Conservation (phyloP, 163 green algal genomes). For the Scenedesmus sp. region DNA sequence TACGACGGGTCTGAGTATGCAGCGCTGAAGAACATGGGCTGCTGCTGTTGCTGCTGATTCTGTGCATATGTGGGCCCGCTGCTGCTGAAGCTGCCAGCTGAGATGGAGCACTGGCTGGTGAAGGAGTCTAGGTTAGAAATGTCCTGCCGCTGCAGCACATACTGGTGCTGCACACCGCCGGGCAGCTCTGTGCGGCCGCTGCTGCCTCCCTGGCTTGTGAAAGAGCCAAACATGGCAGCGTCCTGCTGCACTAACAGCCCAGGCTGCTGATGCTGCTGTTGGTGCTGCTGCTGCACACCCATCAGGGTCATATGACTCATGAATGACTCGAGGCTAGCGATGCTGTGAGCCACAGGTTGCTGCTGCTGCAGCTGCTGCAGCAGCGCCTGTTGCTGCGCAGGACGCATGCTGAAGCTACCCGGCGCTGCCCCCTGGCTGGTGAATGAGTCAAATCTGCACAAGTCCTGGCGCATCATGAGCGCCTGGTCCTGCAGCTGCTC, state of each 20-base stretch:
- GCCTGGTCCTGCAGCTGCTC: neutral
- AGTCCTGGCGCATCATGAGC: neutral
- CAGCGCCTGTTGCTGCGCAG: neutral
- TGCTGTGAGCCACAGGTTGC: neutral
- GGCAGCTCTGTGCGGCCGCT: neutral
- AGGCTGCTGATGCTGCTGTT: neutral
- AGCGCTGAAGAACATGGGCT: neutral
- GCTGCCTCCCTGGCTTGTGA: neutral
- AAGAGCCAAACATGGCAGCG: neutral
- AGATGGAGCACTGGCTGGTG: neutral
- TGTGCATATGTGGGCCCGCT: neutral
- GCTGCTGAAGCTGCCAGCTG: slow-evolving; percentile 1
- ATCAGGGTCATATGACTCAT: neutral
- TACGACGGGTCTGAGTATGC: neutral
- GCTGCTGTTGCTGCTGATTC: neutral
- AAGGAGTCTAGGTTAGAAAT: neutral
- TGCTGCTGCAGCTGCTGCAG: slow-evolving; percentile 20
- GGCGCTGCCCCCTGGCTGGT: neutral
- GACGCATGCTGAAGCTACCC: neutral
- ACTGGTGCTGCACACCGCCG: neutral
- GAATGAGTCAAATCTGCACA: neutral
- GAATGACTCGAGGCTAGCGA: neutral
- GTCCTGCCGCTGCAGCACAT: neutral
- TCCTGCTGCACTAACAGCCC: slow-evolving; percentile 6
- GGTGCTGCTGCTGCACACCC: slow-evolving; percentile 1